Base-by-base conservation (phyloP, 106 monocot species). In the Platanthera guangdongensis region DNA sequence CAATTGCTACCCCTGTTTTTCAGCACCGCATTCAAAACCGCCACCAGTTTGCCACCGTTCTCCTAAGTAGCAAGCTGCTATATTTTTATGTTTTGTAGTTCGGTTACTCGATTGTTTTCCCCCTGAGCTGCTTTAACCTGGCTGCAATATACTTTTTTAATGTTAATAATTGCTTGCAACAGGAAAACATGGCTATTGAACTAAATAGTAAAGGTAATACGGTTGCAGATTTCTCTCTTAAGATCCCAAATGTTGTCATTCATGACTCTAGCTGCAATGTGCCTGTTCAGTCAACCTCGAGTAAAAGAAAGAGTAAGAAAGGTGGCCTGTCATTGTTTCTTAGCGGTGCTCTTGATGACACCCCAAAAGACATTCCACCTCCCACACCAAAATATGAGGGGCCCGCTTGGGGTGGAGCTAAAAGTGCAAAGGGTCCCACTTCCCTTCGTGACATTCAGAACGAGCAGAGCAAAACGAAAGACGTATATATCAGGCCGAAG, bases 301-400 rank as follows among this genome's bases (percentile, higher is more conserved):
- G 88, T 47, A 92, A 96, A 83, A 99, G 87, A 82, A 94, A 92
- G 81, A 93, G 86, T 64, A 92, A 85, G 72, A 99, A 92, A 87
- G 99, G 94, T 73, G 94, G 99, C 32, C 75, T 99, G 28, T 99
- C 94, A 45, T 77, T 99, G 87, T 99, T 99, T 84, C 83, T 99
- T 57, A 94, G 90, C 76, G 99, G 99, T 83, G 94, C 89, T 85
- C 84, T 99, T 57, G 99, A 99, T 80, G 92, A 90, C 67, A 74
- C 52, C 64, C 84, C 83, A 64, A 87, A 83, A 45, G 86, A 77
- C 47, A 77, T 52, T 12, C 90, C 84, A 78, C 88, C 88, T 45
- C 82, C 85, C 4, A 76, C 83, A 19, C 94, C 88, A 10, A 99
- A 94, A 80, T 85, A 50, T 74, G 99, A 99, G 79, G 91, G 90